Conservation (phyloP, 768 basidiomycete genomes). For the Auricularia sp. region DNA sequence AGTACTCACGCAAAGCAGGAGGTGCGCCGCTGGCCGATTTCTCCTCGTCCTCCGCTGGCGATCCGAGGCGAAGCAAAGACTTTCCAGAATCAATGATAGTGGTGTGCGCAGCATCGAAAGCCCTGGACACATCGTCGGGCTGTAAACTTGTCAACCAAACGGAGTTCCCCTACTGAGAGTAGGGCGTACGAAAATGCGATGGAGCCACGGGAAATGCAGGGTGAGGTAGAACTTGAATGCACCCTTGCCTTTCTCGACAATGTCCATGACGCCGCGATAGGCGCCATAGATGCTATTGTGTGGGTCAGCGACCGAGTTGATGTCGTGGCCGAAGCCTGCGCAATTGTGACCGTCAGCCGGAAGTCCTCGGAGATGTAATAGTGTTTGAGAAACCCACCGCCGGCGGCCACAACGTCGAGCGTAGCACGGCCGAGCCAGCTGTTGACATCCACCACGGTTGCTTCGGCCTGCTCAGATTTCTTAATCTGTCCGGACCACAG, state of each 20-base stretch:
- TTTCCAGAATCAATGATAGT: constrained; percentile 65
- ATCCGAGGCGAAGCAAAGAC: constrained; percentile 69
- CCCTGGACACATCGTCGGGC: constrained; percentile 44
- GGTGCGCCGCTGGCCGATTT: constrained; percentile 62
- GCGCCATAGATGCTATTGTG: constrained; percentile 68
- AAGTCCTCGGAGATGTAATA: neutral
- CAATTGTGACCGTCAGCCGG: neutral
- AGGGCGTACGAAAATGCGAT: neutral
- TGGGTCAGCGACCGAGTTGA: constrained; percentile 73
- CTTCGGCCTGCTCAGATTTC: constrained; percentile 8
- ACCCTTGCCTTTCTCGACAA: constrained; percentile 33
- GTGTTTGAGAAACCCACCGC: constrained; percentile 36
- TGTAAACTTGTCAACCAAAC: constrained; percentile 16
- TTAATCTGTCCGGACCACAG: constrained; percentile 9
- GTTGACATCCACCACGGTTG: constrained; percentile 51
- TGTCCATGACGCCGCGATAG: constrained; percentile 24
- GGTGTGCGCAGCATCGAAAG: constrained; percentile 44
- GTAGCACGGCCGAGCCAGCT: constrained; percentile 76
- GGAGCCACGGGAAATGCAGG: constrained; percentile 50
- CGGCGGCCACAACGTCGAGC: constrained; percentile 86
- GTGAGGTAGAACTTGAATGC: constrained; percentile 71
- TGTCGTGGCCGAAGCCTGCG: constrained; percentile 75
- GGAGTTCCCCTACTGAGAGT: neutral
- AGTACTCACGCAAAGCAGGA: constrained; percentile 56
- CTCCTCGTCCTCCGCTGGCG: constrained; percentile 44